These are phyloP conservation scores for Lichenothelia convexa DNA, from an alignment of 495 filamentous ascomycete genomes.

Conservation along the genomic window DNA sequence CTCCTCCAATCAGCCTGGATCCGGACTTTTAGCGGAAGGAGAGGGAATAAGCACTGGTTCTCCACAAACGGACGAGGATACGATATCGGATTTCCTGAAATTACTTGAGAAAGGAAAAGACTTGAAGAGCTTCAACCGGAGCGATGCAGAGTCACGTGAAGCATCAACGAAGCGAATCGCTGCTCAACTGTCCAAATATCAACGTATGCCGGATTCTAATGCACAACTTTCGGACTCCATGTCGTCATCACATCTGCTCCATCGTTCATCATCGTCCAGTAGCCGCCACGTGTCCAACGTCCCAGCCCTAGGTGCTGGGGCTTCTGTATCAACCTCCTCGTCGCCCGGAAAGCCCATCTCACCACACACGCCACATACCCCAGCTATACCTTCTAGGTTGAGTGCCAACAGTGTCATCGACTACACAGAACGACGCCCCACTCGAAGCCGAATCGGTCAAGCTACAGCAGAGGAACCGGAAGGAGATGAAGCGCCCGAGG, in stretches of 20 bases:
- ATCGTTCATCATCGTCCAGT: constrained; percentile 66
- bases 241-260: constrained; percentile 63
- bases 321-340: constrained; percentile 67
- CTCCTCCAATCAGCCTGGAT: constrained; percentile 76
- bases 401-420: constrained; percentile 76
- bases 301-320: constrained; percentile 65
- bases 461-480: neutral
- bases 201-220: constrained; percentile 71
- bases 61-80: constrained; percentile 68
- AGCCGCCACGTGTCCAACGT: constrained; percentile 71
- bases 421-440: constrained; percentile 26
- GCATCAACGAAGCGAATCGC: constrained; percentile 40
- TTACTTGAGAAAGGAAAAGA: constrained; percentile 67
- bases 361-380: constrained; percentile 86
- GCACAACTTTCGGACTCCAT: constrained; percentile 73
- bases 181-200: constrained; percentile 58
- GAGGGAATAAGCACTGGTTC: constrained; percentile 21
- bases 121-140: constrained; percentile 46
- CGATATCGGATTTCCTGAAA: constrained; percentile 83
- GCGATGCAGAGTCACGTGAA: constrained; percentile 34
- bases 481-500: constrained; percentile 5
- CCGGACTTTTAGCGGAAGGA: constrained; percentile 59
- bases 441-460: constrained; percentile 4
- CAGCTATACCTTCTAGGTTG: constrained; percentile 78
- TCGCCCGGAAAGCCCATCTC: constrained; percentile 85